These are phyloP conservation scores for Fusarium sacchari DNA, from an alignment of 2,329 filamentous ascomycete genomes.

Conservation along the genomic window DNA sequence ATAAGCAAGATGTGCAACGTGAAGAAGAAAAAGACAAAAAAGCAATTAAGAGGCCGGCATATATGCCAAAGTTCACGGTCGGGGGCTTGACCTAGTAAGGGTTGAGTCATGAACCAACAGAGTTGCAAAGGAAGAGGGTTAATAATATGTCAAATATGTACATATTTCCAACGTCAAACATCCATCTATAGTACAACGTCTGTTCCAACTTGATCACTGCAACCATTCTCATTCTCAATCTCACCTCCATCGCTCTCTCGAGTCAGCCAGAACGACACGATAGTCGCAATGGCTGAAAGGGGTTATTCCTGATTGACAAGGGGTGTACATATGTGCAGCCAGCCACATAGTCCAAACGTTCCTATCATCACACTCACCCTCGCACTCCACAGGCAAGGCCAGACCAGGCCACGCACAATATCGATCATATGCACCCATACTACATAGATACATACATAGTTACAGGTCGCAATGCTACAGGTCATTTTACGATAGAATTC, in stretches of 20 bases:
- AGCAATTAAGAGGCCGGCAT: neutral
- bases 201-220: neutral
- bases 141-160: neutral
- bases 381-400: neutral
- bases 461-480: neutral
- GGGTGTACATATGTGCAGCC: neutral
- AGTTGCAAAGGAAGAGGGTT: neutral
- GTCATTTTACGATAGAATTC: neutral
- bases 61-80: neutral
- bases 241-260: neutral
- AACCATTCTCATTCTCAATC: neutral
- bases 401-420: neutral
- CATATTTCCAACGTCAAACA: neutral
- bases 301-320: neutral
- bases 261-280: neutral
- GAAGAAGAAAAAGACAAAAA: neutral
- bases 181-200: neutral
- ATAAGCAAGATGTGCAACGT: neutral
- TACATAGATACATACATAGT: neutral
- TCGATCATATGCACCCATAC: neutral
- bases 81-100: neutral
- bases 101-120: neutral
- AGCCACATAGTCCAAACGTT: neutral
- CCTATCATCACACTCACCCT: neutral
- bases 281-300: neutral